Conservation (phyloP, 257 asterid species). For the Plantago elongata region DNA sequence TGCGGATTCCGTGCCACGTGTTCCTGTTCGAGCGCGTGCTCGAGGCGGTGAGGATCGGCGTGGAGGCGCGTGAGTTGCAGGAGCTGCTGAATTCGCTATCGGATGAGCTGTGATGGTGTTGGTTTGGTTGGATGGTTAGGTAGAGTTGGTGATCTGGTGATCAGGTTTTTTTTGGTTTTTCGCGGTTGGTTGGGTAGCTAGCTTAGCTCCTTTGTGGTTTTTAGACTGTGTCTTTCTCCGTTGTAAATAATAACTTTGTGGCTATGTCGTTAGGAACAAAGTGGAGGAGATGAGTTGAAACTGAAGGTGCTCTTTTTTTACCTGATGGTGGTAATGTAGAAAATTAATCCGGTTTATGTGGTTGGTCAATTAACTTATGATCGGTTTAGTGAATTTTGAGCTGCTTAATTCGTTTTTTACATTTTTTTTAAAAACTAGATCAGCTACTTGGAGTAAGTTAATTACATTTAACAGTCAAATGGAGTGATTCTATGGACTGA, state of each 20-base stretch:
- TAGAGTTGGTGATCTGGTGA: neutral
- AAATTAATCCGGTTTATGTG: neutral
- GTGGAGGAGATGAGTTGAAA: conserved; percentile 13
- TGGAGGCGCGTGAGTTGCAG: conserved; percentile 17
- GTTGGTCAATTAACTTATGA: too few relatives aligned
- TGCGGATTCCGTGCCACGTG: conserved; percentile 54
- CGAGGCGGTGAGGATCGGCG: conserved; percentile 40
- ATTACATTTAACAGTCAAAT: neutral
- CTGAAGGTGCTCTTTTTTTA: neutral
- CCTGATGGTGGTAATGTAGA: neutral
- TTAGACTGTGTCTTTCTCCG: conserved; percentile 6
- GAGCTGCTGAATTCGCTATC: conserved; percentile 20
- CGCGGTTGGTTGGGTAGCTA: neutral
- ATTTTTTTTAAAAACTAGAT: neutral
- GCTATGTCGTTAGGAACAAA: conserved; percentile 21
- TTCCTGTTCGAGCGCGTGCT: conserved; percentile 45
- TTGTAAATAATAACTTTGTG: conserved; percentile 25
- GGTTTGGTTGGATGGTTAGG: neutral
- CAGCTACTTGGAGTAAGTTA: neutral
- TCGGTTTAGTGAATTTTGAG: neutral
- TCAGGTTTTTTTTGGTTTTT: neutral
- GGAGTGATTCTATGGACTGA: too few relatives aligned
- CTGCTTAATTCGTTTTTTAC: neutral
- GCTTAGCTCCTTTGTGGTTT: too few relatives aligned
- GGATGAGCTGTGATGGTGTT: conserved; percentile 15